Conservation (phyloP, 768 basidiomycete genomes). For the Collybia sordida region DNA sequence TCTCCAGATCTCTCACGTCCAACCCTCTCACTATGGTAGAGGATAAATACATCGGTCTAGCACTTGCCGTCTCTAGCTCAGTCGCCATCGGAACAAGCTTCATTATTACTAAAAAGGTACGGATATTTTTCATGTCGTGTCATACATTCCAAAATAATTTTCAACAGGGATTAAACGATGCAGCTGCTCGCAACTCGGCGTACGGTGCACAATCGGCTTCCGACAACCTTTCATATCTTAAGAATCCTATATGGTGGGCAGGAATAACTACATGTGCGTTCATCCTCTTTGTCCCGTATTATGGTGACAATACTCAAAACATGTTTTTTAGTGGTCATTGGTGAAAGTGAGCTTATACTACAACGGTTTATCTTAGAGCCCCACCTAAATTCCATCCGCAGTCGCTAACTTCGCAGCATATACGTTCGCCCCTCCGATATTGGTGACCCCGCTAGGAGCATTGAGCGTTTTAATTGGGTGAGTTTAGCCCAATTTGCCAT, state of each 20-base stretch:
- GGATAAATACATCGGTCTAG: constrained; percentile 94
- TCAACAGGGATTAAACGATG: constrained; percentile 88
- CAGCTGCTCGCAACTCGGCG: constrained; percentile 51
- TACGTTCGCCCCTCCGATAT: constrained; percentile 94
- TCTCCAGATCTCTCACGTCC: constrained; percentile 4
- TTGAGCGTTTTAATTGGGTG: constrained; percentile 96
- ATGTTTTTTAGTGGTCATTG: constrained; percentile 71
- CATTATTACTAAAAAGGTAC: constrained; percentile 98
- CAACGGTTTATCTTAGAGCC: too few relatives aligned
- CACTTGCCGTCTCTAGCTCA: constrained; percentile 82
- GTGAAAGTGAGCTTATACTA: constrained; percentile 63
- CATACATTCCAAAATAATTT: not conserved
- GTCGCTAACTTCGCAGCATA: constrained; percentile 95
- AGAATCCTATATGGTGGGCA: constrained; percentile 96
- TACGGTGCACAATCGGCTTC: constrained; percentile 61
- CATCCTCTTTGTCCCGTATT: constrained; percentile 4
- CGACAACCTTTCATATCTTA: constrained; percentile 83
- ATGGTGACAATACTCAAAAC: constrained; percentile 2
- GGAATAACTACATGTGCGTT: constrained; percentile 89
- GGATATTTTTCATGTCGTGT: constrained; percentile 2
- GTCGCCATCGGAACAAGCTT: constrained; percentile 93
- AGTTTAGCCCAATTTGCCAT: constrained; percentile 21
- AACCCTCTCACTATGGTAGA: constrained; percentile 58
- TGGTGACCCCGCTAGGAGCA: constrained; percentile 98
- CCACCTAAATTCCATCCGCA: constrained; percentile 20